Conservation (phyloP, 352 stramenopile species). For the Albugo candida region DNA sequence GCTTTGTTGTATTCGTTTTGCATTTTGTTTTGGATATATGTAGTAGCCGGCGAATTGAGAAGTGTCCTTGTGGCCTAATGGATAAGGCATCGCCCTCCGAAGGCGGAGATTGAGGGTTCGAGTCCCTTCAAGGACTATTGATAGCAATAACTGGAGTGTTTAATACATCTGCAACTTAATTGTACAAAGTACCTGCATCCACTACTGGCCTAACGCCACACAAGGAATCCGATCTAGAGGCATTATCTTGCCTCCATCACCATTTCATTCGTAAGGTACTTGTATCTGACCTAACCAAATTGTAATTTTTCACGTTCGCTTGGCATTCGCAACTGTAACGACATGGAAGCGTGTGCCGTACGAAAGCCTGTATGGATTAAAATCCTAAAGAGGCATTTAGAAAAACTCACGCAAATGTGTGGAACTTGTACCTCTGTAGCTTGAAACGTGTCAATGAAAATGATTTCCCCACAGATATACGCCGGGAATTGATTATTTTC, state of each 20-base stretch:
- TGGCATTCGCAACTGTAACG: slow-evolving; percentile 55
- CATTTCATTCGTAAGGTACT: too few relatives aligned
- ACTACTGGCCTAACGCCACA: too few relatives aligned
- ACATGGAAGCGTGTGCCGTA: slow-evolving; percentile 66
- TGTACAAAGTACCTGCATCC: too few relatives aligned
- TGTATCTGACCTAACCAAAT: background rate
- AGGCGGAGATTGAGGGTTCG: slow-evolving; percentile 1
- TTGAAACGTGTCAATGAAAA: slow-evolving; percentile 72
- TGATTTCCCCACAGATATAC: slow-evolving; percentile 68
- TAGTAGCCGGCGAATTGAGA: too few relatives aligned
- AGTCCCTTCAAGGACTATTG: slow-evolving; percentile 1
- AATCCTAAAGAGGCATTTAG: slow-evolving; percentile 25
- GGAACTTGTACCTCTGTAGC: slow-evolving; percentile 35
- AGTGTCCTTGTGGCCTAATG: background rate
- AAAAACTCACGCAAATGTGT: background rate
- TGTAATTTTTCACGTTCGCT: slow-evolving; percentile 21
- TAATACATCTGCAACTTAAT: too few relatives aligned
- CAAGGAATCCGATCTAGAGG: too few relatives aligned
- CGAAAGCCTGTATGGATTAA: slow-evolving; percentile 53
- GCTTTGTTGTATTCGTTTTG: too few relatives aligned
- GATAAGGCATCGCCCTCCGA: slow-evolving; percentile 1
- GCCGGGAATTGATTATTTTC: slow-evolving; percentile 10
- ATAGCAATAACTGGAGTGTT: too few relatives aligned
- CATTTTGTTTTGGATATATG: too few relatives aligned
- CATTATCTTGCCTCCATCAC: too few relatives aligned